phyloP scores from a whole-genome alignment of 257 asterid genomes.

The Fraxinus excelsior region DNA sequence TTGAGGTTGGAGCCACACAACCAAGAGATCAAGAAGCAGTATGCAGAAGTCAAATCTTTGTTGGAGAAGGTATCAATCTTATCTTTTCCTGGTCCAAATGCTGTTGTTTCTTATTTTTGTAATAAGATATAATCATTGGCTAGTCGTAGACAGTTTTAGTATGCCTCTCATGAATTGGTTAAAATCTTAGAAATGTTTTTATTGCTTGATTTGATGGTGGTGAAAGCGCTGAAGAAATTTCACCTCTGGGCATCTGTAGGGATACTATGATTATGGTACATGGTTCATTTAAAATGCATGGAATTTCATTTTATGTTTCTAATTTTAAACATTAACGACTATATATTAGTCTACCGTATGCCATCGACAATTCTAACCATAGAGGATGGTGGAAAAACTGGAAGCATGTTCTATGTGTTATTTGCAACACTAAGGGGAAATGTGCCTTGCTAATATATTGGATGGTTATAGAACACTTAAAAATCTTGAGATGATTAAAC shows the following conservation, averaged over 20 bases:
- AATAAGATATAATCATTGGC: not conserved
- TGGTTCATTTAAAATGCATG: constrained; percentile 9
- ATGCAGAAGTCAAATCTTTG: constrained; percentile 72
- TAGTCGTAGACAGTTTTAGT: not conserved
- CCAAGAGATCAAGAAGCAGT: constrained; percentile 91
- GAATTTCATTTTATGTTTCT: constrained; percentile 9
- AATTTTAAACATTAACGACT: not conserved
- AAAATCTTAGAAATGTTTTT: constrained; percentile 8
- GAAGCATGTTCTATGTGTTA: not conserved
- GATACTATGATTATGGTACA: not conserved
- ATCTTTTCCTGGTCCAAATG: not conserved
- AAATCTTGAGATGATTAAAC: not conserved
- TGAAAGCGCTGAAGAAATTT: constrained; percentile 6
- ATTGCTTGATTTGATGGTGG: not conserved
- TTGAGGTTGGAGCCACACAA: constrained; percentile 89
- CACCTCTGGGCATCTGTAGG: not conserved
- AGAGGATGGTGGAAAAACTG: not conserved
- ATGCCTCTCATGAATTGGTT: not conserved
- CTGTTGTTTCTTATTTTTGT: constrained; percentile 11
- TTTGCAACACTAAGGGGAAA: constrained; percentile 7
- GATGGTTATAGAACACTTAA: constrained; percentile 7
- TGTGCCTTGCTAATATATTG: constrained; percentile 8
- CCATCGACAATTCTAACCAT: not conserved
- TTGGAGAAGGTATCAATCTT: constrained; percentile 57
- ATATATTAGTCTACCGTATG: not conserved